These are phyloP conservation scores for Hortiboletus flavorubellus DNA, from an alignment of 768 basidiomycete species.

Conservation along the genomic window DNA sequence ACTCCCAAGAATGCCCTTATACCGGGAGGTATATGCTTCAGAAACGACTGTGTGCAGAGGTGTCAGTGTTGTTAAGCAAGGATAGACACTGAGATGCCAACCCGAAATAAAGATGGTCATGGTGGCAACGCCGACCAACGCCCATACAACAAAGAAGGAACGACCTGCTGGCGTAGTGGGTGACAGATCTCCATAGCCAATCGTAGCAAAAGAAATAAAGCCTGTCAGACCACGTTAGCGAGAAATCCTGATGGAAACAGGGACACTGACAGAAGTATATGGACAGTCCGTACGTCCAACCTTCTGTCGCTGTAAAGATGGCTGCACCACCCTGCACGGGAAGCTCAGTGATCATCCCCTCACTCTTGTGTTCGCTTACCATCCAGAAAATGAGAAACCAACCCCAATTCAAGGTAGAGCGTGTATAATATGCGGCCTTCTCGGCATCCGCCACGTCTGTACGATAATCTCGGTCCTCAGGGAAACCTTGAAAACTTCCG, in stretches of 20 bases:
- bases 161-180: conserved; percentile 68
- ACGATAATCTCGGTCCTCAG: conserved; percentile 18
- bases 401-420: conserved; percentile 53
- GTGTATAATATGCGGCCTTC: conserved; percentile 51
- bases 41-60: conserved; percentile 49
- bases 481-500: conserved; percentile 6
- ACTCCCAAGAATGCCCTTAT: conserved; percentile 52
- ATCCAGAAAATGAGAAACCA: conserved; percentile 80
- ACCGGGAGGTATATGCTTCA: conserved; percentile 64
- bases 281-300: conserved; percentile 60
- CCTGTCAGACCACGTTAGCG: conserved; percentile 36
- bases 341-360: not conserved
- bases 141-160: conserved; percentile 77
- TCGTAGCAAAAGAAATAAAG: conserved; percentile 68
- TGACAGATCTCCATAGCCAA: conserved; percentile 67
- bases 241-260: not conserved
- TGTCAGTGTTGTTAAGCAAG: not conserved
- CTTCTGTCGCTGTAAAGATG: conserved; percentile 67
- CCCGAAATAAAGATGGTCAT: conserved; percentile 75
- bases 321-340: conserved; percentile 54
- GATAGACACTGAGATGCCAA: conserved; percentile 26
- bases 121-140: conserved; percentile 68
- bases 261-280: conserved; percentile 66
- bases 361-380: conserved; percentile 34
- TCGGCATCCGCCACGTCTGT: conserved; percentile 37